A percentile compares a stretch with the other conserved stretches of the same genome.
Conservation (phyloP, 108 stramenopile genomes). For the Pseudonitzschia delicatissima region DNA sequence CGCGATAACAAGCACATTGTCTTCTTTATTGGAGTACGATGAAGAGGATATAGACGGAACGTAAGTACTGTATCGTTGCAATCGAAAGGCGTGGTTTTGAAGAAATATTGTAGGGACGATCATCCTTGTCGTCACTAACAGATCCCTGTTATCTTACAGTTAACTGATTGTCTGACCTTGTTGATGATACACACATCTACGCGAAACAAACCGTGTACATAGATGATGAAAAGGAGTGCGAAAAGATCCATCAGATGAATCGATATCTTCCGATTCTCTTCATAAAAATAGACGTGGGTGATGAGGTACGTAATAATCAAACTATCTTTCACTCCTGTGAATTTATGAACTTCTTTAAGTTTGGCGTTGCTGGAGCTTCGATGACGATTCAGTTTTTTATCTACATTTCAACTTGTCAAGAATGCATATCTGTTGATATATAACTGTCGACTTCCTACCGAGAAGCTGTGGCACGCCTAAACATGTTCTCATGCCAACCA, state of each 20-base stretch:
- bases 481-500: not conserved
- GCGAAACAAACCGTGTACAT: not conserved
- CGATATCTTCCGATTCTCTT: not conserved
- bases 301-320: not conserved
- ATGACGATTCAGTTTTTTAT: constrained; percentile 3
- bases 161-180: not conserved
- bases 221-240: not conserved
- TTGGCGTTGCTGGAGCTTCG: not conserved
- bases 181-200: not conserved
- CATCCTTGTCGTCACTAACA: not conserved
- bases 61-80: not conserved
- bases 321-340: too few species aligned
- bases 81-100: too few species aligned
- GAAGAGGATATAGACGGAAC: not conserved
- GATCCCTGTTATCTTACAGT: not conserved
- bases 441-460: constrained; percentile 5
- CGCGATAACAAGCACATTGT: not conserved
- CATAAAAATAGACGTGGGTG: not conserved
- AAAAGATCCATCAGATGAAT: too few species aligned
- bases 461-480: not conserved
- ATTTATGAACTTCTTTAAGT: too few species aligned
- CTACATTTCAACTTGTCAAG: constrained; percentile 2
- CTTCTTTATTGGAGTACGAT: not conserved
- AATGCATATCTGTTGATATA: constrained; percentile 3
- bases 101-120: not conserved